Evolutionary conservation across 441 rosid species (phyloP), one percentile per base, ranked within the genome.

Genomic region (Croton setiger): DNA sequence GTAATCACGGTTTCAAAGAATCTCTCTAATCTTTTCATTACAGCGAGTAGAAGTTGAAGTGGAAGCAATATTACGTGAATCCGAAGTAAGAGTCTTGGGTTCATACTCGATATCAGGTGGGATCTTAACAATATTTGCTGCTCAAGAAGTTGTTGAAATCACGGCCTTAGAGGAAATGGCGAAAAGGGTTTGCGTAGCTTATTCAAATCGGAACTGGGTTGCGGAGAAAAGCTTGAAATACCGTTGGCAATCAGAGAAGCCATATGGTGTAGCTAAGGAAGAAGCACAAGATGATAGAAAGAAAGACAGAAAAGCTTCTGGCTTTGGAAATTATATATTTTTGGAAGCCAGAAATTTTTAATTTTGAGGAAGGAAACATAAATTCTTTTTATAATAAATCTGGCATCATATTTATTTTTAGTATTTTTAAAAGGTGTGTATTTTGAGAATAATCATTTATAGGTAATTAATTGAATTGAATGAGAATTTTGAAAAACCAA

Each of bases 1-100:
- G 82, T 88, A 92, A 64, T 94, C 96, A 10, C 81, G 88, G 54
- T 83, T 88, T 4, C 83, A 82, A 21, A 92, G 88, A 70, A 88
- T 80, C 68, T 92, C 85, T 14, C 79, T 81, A 60, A 94, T 86
- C 69, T 88, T 87, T 36, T 85, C 92, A 48, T 84, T 87, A 21
- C 84, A 87, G 49, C 69, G 75, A 23, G 69, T 76, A 23, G 75
- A 23, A 11, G 68, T 60, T 52, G 78, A 51, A 3, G 77, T 62
- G 41, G 84, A 39, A 51, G 68, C 37, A 0, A 78, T 62, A 8
- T 74, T 87, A 90, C 92, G 92, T 82, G 84, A 67, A 48, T 83
- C 83, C 7, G 85, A 67, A 67, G 51, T 76, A 47, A 78, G 31
- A 69, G 84, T 78, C 63, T 69, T 79, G 20, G 87, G 66, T 21